Percentiles rank a stretch among this genome's conserved stretches.
Evolutionary conservation across 2,329 filamentous ascomycete genomes (phyloP).

Genomic region (Neophaeococcomyces aloes): DNA sequence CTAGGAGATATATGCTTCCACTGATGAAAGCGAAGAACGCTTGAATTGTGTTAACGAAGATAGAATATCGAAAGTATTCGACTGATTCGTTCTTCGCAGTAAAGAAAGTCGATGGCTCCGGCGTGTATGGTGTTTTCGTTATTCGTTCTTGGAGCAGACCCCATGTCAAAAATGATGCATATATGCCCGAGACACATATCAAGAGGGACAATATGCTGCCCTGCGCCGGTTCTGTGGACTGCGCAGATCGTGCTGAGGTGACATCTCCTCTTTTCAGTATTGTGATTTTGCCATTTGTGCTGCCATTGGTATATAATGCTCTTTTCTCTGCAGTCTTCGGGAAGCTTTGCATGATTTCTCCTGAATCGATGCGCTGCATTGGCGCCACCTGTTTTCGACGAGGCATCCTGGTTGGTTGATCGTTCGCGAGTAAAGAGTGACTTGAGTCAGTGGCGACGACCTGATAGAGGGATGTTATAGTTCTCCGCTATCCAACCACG

Average conservation of each 20-base stretch:
- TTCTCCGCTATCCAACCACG: not conserved
- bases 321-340: conserved; percentile 25
- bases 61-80: conserved; percentile 81
- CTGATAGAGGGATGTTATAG: not conserved
- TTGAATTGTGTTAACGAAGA: conserved; percentile 94
- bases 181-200: conserved; percentile 87
- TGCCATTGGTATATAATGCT: conserved; percentile 16
- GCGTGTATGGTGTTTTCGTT: conserved; percentile 78
- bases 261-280: conserved; percentile 14
- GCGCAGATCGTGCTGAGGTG: conserved; percentile 19
- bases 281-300: conserved; percentile 8
- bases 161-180: conserved; percentile 94
- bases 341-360: conserved; percentile 46
- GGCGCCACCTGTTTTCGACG: conserved; percentile 59
- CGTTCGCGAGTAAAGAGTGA: not conserved
- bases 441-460: not conserved
- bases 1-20: conserved; percentile 68
- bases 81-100: conserved; percentile 28
- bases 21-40: conserved; percentile 76
- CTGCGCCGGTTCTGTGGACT: conserved; percentile 27
- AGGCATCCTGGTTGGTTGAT: conserved; percentile 44
- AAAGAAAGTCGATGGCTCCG: conserved; percentile 39
- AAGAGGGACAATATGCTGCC: conserved; percentile 63
- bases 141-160: conserved; percentile 94
- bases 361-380: conserved; percentile 55